Evolutionary conservation across 2,329 filamentous ascomycete genomes (phyloP).

Genomic region (Cordyceps pruinosa): DNA sequence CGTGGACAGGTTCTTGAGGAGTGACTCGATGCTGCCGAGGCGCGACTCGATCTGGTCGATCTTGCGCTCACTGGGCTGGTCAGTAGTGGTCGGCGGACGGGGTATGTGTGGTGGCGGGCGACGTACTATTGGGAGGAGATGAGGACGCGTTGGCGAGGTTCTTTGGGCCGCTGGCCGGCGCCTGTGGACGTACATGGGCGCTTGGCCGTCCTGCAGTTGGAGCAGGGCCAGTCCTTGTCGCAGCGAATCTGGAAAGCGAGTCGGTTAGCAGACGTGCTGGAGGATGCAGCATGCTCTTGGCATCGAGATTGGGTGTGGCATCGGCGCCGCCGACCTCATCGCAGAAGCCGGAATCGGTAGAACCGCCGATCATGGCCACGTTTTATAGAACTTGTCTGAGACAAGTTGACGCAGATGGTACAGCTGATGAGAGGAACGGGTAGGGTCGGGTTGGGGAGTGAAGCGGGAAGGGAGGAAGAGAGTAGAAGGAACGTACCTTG

Average conservation of each 20-base stretch:
- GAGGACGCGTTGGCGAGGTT: slow-evolving; percentile 48
- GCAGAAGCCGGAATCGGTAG: not conserved
- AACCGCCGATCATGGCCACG: not conserved
- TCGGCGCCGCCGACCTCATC: slow-evolving; percentile 3
- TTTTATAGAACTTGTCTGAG: not conserved
- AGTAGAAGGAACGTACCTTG: slow-evolving; percentile 19
- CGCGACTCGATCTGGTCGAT: slow-evolving; percentile 42
- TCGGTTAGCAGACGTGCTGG: slow-evolving; percentile 11
- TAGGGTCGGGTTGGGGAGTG: not conserved
- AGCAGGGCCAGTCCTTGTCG: slow-evolving; percentile 51
- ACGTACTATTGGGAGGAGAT: slow-evolving; percentile 56
- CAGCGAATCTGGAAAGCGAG: slow-evolving; percentile 43
- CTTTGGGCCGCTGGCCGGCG: slow-evolving; percentile 46
- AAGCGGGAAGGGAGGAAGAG: too few relatives aligned
- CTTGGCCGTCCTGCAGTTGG: slow-evolving; percentile 49
- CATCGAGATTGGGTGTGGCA: not conserved
- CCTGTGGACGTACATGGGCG: slow-evolving; percentile 49
- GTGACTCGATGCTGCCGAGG: slow-evolving; percentile 37
- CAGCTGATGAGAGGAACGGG: not conserved
- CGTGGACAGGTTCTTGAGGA: slow-evolving; percentile 33
- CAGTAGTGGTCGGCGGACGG: not conserved
- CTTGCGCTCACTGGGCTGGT: slow-evolving; percentile 40
- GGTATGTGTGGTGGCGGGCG: not conserved
- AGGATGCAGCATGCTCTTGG: not conserved
- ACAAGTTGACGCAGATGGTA: not conserved